These are phyloP conservation scores for Cudoniella acicularis DNA, from an alignment of 495 filamentous ascomycete genomes.

Conservation along the genomic window DNA sequence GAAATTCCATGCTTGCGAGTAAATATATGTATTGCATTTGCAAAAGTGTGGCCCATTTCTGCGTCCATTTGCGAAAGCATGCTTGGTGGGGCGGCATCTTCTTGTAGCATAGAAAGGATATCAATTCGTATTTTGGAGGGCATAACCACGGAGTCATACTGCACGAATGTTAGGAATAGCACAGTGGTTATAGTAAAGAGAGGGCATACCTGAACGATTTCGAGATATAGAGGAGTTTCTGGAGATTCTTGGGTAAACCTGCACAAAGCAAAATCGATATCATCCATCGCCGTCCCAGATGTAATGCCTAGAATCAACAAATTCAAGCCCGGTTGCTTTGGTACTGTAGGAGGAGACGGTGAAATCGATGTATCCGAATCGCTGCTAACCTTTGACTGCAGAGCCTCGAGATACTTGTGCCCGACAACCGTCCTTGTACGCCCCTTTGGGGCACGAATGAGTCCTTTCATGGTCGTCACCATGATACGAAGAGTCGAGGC, in stretches of 20 bases:
- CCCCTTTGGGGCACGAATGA: constrained; percentile 23
- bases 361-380: constrained; percentile 19
- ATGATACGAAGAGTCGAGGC: neutral
- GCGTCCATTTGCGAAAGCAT: constrained; percentile 31
- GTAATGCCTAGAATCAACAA: constrained; percentile 25
- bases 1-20: constrained; percentile 23
- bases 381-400: constrained; percentile 19
- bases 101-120: constrained; percentile 25
- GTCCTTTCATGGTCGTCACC: constrained; percentile 20
- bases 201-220: constrained; percentile 23
- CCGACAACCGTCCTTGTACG: constrained; percentile 23
- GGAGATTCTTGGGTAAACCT: constrained; percentile 27
- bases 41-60: constrained; percentile 28
- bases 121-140: constrained; percentile 27
- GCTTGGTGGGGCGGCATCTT: constrained; percentile 27
- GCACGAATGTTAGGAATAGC: neutral
- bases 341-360: constrained; percentile 5
- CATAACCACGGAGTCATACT: constrained; percentile 29
- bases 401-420: constrained; percentile 26
- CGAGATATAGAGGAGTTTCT: constrained; percentile 20
- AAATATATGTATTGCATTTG: constrained; percentile 25
- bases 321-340: constrained; percentile 17
- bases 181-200: neutral
- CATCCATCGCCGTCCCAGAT: constrained; percentile 27
- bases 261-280: constrained; percentile 28